phyloP scores from a whole-genome alignment of 2,329 filamentous ascomycete genomes.

The Herpotrichia juniperi region DNA sequence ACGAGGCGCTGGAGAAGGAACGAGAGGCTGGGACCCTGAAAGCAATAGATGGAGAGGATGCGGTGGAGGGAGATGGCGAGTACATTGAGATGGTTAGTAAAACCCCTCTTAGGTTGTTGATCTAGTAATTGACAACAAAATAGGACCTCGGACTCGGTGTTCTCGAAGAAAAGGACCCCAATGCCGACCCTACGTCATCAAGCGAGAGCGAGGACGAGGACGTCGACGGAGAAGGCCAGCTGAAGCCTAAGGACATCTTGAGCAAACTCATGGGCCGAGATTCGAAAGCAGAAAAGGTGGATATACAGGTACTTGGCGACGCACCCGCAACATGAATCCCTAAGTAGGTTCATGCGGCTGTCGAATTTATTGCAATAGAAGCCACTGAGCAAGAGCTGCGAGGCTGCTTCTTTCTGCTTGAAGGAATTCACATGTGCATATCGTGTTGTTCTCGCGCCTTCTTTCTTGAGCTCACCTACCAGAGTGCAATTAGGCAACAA shows the following conservation, averaged over 20 bases:
- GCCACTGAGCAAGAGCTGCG: too few relatives aligned
- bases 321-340: conserved; percentile 18
- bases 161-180: conserved; percentile 46
- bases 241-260: conserved; percentile 38
- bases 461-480: too few relatives aligned
- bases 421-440: too few relatives aligned
- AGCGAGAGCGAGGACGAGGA: conserved; percentile 27
- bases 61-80: conserved; percentile 31
- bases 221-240: background rate
- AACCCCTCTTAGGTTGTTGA: conserved; percentile 1
- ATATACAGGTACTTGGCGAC: conserved; percentile 39
- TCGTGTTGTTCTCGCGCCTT: too few relatives aligned
- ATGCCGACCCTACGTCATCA: conserved; percentile 24
- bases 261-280: conserved; percentile 45
- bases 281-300: conserved; percentile 21
- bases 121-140: conserved; percentile 14
- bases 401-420: too few relatives aligned
- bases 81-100: conserved; percentile 50
- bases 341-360: background rate
- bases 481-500: too few relatives aligned
- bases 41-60: conserved; percentile 42
- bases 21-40: conserved; percentile 46
- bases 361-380: too few relatives aligned
- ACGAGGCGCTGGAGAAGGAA: conserved; percentile 49
- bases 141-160: conserved; percentile 55